These are phyloP conservation scores for Cenchrus fungigraminus DNA, from an alignment of 176 grass and related monocot species.

Conservation along the genomic window DNA sequence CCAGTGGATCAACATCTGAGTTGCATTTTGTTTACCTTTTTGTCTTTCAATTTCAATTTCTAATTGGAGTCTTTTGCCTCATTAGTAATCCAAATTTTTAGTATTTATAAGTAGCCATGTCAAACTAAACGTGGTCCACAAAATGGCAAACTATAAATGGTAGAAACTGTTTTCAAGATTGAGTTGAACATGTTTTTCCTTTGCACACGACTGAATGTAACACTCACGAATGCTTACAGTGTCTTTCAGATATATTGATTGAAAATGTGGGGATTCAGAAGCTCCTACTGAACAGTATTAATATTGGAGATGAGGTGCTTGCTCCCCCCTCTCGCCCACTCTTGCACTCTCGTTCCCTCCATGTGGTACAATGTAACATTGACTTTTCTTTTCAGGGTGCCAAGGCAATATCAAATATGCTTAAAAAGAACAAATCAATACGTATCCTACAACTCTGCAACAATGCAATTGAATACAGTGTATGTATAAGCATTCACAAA, in stretches of 20 bases:
- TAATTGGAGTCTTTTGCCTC: conserved; percentile 12
- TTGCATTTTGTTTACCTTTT: conserved; percentile 25
- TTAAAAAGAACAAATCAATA: conserved; percentile 88
- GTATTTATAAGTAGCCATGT: conserved; percentile 26
- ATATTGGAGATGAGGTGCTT: conserved; percentile 89
- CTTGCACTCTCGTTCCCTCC: background rate
- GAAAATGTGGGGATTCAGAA: conserved; percentile 91
- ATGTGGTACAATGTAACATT: conserved; percentile 19
- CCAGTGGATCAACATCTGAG: background rate
- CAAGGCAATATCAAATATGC: conserved; percentile 81
- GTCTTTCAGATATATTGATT: conserved; percentile 93
- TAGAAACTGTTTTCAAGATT: background rate
- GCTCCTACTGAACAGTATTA: conserved; percentile 85
- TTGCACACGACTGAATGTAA: conserved; percentile 55
- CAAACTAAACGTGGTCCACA: background rate
- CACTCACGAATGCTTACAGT: conserved; percentile 84
- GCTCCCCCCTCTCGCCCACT: background rate
- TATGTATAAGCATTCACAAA: conserved; percentile 53
- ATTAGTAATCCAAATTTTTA: conserved; percentile 25
- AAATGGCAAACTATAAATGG: background rate
- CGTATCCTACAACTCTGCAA: conserved; percentile 86
- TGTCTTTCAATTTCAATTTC: background rate
- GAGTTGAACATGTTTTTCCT: conserved; percentile 29
- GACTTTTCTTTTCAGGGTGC: conserved; percentile 68
- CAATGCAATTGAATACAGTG: conserved; percentile 89